Base-by-base conservation (phyloP, 1,284 basidiomycete species). In the Microbotryomycetes sp. region DNA sequence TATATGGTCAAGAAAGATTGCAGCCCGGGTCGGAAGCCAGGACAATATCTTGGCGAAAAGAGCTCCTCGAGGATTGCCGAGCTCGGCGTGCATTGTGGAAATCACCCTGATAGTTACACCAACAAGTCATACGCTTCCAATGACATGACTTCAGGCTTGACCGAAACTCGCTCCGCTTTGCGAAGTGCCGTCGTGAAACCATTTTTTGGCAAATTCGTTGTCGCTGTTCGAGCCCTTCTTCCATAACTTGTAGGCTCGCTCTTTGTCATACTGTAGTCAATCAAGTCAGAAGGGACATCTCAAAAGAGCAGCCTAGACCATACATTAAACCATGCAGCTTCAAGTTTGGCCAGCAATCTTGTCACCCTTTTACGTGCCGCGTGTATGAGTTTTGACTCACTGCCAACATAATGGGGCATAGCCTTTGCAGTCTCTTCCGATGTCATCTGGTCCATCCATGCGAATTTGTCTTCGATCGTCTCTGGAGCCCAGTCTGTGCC, bases 121-220 rank as follows among this genome's bases (percentile, higher is more conserved):
- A n/a, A n/a, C n/a, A n/a, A n/a, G n/a, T n/a, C n/a, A n/a, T n/a
- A n/a, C n/a, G n/a, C n/a, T n/a, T n/a, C n/a, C n/a, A n/a, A n/a
- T n/a, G n/a, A n/a, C n/a, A n/a, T n/a, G n/a, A n/a, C n/a, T n/a
- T n/a, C n/a, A n/a, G n/a, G n/a, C n/a, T 9, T 60, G 59, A 3
- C 62, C 62, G 26, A 49, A 28, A 26, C 29, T 46, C 0, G 54
- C 50, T 0, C 62, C 62, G 16, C 45, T 52, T 26, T 50, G 41
- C 4, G n/a, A 9, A 5, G 53, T 30, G 0, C 45, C 55, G 24
- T 30, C 28, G 9, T 6, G 21, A 13, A 64, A 5, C 62, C 62
- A 64, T 11, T 41, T 52, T 24, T 60, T 64, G 4, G 58, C 26
- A 0, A 48, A 57, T 1, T 31, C 26, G 46, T 63, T 56, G 21